These are phyloP conservation scores for Dryadomyces sulphureus DNA, from an alignment of 2,329 filamentous ascomycete genomes.

Conservation along the genomic window DNA sequence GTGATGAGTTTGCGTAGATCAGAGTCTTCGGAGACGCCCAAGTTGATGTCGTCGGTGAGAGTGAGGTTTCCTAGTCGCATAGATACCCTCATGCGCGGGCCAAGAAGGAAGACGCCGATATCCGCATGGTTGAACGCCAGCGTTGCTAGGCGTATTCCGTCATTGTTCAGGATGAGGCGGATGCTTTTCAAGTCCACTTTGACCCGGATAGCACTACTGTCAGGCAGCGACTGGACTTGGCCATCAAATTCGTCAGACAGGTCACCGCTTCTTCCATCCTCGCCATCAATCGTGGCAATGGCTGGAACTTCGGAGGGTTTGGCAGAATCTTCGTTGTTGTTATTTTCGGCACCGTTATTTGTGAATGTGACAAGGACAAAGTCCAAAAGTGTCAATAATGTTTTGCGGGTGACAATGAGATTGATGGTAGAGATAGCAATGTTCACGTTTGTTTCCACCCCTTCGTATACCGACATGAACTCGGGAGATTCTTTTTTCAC, in stretches of 20 bases:
- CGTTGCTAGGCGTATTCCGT: constrained; percentile 87
- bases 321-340: constrained; percentile 25
- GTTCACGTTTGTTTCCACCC: constrained; percentile 85
- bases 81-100: constrained; percentile 73
- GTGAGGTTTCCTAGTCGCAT: constrained; percentile 78
- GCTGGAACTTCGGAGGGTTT: neutral
- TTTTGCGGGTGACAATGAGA: constrained; percentile 83
- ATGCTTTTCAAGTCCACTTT: constrained; percentile 91
- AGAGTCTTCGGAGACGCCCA: constrained; percentile 70
- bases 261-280: neutral
- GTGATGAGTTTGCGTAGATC: constrained; percentile 75
- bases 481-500: constrained; percentile 87
- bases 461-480: constrained; percentile 82
- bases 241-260: too few species aligned
- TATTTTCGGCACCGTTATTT: constrained; percentile 28
- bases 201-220: constrained; percentile 69
- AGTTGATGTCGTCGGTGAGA: constrained; percentile 84
- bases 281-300: neutral
- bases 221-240: constrained; percentile 3
- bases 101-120: constrained; percentile 75
- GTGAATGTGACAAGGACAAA: constrained; percentile 91
- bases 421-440: constrained; percentile 92
- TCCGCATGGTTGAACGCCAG: constrained; percentile 86
- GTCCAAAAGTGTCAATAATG: constrained; percentile 79
- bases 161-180: constrained; percentile 87